Conservation (phyloP, 2,329 filamentous ascomycete species). For the Penicillium brasilianum region DNA sequence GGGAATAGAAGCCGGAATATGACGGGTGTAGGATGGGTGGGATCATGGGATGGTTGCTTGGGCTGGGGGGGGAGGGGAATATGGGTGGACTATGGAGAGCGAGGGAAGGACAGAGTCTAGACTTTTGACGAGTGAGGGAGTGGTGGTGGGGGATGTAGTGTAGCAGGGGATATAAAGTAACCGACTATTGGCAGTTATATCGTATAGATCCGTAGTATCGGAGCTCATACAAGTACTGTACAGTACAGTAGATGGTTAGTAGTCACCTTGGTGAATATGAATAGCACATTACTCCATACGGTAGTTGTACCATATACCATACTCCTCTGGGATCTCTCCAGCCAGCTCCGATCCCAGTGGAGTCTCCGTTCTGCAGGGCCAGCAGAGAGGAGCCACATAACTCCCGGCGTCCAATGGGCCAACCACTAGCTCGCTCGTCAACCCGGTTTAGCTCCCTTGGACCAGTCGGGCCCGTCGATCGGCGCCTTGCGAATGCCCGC, state of each 20-base stretch:
- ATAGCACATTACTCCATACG: too few relatives aligned
- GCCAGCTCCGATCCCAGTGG: background rate
- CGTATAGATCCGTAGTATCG: background rate
- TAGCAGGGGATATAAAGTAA: background rate
- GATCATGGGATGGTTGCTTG: background rate
- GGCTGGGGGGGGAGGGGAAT: background rate
- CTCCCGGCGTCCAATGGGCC: background rate
- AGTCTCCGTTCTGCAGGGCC: background rate
- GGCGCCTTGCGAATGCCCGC: constrained; percentile 10
- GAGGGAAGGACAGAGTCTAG: background rate
- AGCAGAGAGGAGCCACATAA: constrained; percentile 1
- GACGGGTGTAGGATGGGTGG: background rate
- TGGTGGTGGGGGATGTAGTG: too few relatives aligned
- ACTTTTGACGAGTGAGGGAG: background rate
- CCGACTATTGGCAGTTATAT: background rate
- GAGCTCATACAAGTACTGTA: background rate
- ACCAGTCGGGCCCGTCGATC: constrained; percentile 8
- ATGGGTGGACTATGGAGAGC: background rate
- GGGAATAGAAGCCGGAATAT: background rate
- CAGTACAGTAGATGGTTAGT: too few relatives aligned
- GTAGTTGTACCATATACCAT: too few relatives aligned
- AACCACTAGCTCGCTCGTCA: background rate
- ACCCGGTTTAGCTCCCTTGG: constrained; percentile 4
- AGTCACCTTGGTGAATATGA: too few relatives aligned
- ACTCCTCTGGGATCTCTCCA: background rate